A percentile compares a stretch with the other conserved stretches of the same genome.
phyloP scores from a whole-genome alignment of 75 land plant genomes.

The Azolla pinnata region DNA sequence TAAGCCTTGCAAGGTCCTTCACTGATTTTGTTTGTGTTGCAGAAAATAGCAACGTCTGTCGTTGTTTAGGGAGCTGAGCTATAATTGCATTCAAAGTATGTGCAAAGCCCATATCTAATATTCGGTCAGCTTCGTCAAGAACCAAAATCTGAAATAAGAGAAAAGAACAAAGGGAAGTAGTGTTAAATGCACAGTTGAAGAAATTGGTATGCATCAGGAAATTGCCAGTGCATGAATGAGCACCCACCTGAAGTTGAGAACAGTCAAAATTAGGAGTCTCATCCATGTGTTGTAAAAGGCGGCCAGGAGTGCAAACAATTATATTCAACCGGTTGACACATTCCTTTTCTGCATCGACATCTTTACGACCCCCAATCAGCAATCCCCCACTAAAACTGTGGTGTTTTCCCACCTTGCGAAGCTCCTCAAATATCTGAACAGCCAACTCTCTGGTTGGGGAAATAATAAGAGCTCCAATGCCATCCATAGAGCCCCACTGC shows the following conservation, averaged over 20 bases:
- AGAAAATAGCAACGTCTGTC: slow-evolving; percentile 91
- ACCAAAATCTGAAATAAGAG: slow-evolving; percentile 59
- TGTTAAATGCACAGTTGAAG: too few relatives aligned
- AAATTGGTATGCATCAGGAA: too few relatives aligned
- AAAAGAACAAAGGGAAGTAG: too few relatives aligned
- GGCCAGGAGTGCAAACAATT: slow-evolving; percentile 93
- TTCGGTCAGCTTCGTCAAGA: slow-evolving; percentile 97
- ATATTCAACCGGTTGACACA: slow-evolving; percentile 64
- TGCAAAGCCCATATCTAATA: slow-evolving; percentile 84
- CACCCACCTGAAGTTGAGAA: slow-evolving; percentile 88
- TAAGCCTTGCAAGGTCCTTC: slow-evolving; percentile 90
- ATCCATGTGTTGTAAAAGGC: slow-evolving; percentile 97
- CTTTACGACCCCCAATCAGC: slow-evolving; percentile 87
- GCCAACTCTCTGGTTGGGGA: slow-evolving; percentile 97
- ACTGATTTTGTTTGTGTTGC: slow-evolving; percentile 95
- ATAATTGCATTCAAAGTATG: slow-evolving; percentile 64
- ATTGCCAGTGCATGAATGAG: too few relatives aligned
- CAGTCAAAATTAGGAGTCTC: slow-evolving; percentile 96
- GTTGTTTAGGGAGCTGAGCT: slow-evolving; percentile 62
- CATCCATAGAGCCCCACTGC: slow-evolving; percentile 79
- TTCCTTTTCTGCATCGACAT: slow-evolving; percentile 73
- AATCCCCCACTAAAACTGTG: slow-evolving; percentile 88
- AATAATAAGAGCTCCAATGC: slow-evolving; percentile 87
- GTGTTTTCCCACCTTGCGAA: slow-evolving; percentile 71
- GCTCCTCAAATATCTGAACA: slow-evolving; percentile 73